Percentiles rank a stretch among this genome's conserved stretches.
phyloP scores from a whole-genome alignment of 2,329 filamentous ascomycete species.

The Paecilomyces sp. region DNA sequence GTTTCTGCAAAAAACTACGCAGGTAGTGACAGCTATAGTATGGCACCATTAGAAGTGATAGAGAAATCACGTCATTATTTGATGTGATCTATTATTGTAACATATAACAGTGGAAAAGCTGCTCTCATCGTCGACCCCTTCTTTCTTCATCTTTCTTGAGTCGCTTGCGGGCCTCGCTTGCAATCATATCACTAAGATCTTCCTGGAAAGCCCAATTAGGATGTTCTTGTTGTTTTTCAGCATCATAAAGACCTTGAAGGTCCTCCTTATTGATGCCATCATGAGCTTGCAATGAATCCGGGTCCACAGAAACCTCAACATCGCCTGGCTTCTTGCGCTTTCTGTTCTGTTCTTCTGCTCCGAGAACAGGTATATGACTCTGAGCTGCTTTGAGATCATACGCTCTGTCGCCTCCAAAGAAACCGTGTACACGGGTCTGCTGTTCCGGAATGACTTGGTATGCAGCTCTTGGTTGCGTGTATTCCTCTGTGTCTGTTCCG shows the following conservation, averaged over 20 bases:
- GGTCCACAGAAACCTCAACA: constrained; percentile 84
- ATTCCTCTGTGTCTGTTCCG: constrained; percentile 83
- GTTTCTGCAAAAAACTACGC: no score
- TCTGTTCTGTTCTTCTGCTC: constrained; percentile 66
- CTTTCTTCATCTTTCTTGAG: constrained; percentile 81
- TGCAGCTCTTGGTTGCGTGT: constrained; percentile 64
- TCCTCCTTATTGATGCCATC: constrained; percentile 82
- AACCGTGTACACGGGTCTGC: constrained; percentile 76
- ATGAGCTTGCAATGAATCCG: constrained; percentile 66
- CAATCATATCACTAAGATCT: constrained; percentile 92
- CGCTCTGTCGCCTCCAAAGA: constrained; percentile 90
- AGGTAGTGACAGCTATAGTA: no score
- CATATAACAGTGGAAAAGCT: neutral
- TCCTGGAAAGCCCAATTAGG: constrained; percentile 75
- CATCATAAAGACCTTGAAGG: constrained; percentile 72
- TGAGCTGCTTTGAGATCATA: constrained; percentile 71
- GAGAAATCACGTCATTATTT: neutral
- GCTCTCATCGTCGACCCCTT: constrained; percentile 48
- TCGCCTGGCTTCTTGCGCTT: constrained; percentile 96
- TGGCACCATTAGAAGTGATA: neutral
- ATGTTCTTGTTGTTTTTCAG: constrained; percentile 58
- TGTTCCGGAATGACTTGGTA: constrained; percentile 89
- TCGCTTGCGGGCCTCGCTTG: constrained; percentile 82
- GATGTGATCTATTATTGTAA: neutral
- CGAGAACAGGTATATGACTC: constrained; percentile 63